Percentiles rank a stretch among this genome's conserved stretches.
phyloP scores from a whole-genome alignment of 352 stramenopile species.

The Phytophthora rubi region DNA sequence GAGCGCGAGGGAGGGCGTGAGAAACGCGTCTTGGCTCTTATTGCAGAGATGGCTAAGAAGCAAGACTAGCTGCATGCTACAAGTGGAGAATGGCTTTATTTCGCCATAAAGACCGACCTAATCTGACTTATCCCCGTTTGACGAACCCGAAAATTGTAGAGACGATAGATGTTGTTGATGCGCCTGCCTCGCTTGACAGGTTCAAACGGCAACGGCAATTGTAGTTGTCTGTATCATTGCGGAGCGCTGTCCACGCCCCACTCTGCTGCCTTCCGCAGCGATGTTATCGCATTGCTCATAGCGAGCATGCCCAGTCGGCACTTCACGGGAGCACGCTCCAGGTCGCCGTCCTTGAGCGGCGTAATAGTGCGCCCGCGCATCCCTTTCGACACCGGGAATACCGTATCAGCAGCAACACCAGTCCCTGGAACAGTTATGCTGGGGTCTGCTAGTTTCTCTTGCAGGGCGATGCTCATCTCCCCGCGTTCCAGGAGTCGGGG shows the following conservation, averaged over 20 bases:
- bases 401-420: constrained; percentile 2
- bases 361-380: background rate
- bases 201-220: background rate
- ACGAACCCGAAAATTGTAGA: constrained; percentile 8
- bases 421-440: background rate
- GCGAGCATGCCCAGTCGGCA: background rate
- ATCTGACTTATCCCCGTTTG: constrained; percentile 11
- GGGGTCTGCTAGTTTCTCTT: constrained; percentile 4
- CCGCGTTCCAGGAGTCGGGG: constrained; percentile 1
- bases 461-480: constrained; percentile 3
- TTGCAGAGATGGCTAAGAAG: background rate
- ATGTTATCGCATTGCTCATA: constrained; percentile 5
- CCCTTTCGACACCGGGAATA: constrained; percentile 3
- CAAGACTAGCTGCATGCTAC: background rate
- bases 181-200: background rate
- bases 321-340: background rate
- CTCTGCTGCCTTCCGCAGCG: constrained; percentile 5
- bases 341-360: constrained; percentile 1
- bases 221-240: background rate
- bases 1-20: background rate
- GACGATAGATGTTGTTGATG: constrained; percentile 5
- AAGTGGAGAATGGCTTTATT: background rate
- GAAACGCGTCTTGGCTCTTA: background rate
- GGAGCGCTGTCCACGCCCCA: background rate
- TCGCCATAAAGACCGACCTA: constrained; percentile 4